Conservation (phyloP, 805 yeast species). For the Wickerhamomyces queroliae region DNA sequence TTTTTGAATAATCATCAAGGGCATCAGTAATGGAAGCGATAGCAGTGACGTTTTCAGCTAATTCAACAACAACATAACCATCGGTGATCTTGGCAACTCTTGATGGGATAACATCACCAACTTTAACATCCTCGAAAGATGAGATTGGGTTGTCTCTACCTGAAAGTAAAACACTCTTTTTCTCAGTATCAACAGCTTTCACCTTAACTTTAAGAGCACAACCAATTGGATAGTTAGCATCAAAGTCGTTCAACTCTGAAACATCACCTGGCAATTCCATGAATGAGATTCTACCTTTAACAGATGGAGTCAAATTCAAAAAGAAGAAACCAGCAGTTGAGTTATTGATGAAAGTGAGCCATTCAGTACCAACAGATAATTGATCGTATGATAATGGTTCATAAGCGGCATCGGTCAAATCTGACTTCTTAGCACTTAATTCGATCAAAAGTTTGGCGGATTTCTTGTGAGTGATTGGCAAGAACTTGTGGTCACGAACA, state of each 20-base stretch:
- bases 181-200: conserved; percentile 45
- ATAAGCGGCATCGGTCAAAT: conserved; percentile 23
- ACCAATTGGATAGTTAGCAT: conserved; percentile 64
- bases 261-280: conserved; percentile 57
- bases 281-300: conserved; percentile 60
- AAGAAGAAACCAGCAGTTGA: conserved; percentile 53
- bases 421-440: conserved; percentile 48
- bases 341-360: conserved; percentile 62
- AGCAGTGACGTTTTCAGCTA: conserved; percentile 59
- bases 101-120: conserved; percentile 55
- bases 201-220: conserved; percentile 58
- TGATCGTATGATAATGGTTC: conserved; percentile 33
- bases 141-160: conserved; percentile 40
- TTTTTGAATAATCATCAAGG: conserved; percentile 55
- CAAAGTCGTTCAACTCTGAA: conserved; percentile 41
- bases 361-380: conserved; percentile 42
- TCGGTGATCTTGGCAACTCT: conserved; percentile 54
- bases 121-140: conserved; percentile 42
- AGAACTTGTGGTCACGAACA: conserved; percentile 57
- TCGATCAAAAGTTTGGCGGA: conserved; percentile 57
- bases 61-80: conserved; percentile 57
- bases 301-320: conserved; percentile 63
- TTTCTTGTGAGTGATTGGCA: conserved; percentile 56
- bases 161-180: conserved; percentile 41
- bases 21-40: conserved; percentile 75